A percentile compares a stretch with the other conserved stretches of the same genome.
Evolutionary conservation across 2,329 filamentous ascomycete species (phyloP).

Genomic region (Pseudogymnoascus destructans): DNA sequence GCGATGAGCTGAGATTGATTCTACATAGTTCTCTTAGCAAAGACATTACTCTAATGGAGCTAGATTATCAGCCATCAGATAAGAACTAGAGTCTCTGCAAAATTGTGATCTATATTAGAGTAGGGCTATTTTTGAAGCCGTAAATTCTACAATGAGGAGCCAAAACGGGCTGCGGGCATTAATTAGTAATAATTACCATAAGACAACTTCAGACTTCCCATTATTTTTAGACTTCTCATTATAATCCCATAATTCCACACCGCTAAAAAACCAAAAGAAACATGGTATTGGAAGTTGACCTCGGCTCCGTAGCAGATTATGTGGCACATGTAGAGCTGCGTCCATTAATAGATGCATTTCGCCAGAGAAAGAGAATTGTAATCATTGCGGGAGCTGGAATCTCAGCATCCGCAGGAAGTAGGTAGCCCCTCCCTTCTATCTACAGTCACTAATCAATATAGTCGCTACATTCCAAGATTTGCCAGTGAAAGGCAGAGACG

Average conservation of each 20-base stretch:
- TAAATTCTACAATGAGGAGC: conserved; percentile 3
- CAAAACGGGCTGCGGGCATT: conserved; percentile 10
- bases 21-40: conserved; percentile 12
- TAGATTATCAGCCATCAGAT: conserved; percentile 14
- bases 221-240: neutral
- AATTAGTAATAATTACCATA: conserved; percentile 9
- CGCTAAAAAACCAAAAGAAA: conserved; percentile 10
- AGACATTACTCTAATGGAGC: conserved; percentile 15
- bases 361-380: conserved; percentile 86
- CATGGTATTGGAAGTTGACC: conserved; percentile 11
- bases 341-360: conserved; percentile 56
- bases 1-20: conserved; percentile 14
- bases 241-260: neutral
- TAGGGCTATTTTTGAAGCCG: neutral
- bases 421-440: conserved; percentile 24
- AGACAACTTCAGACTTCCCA: neutral
- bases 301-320: conserved; percentile 13
- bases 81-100: conserved; percentile 5
- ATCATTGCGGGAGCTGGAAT: conserved; percentile 91
- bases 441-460: conserved; percentile 12
- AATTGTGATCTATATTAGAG: conserved; percentile 4
- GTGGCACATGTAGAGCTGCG: conserved; percentile 35
- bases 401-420: conserved; percentile 81
- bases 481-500: conserved; percentile 41
- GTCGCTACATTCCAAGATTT: conserved; percentile 14